A percentile compares a stretch with the other conserved stretches of the same genome.
Conservation (phyloP, 805 yeast species). For the Kodamaea nitidulidarum region DNA sequence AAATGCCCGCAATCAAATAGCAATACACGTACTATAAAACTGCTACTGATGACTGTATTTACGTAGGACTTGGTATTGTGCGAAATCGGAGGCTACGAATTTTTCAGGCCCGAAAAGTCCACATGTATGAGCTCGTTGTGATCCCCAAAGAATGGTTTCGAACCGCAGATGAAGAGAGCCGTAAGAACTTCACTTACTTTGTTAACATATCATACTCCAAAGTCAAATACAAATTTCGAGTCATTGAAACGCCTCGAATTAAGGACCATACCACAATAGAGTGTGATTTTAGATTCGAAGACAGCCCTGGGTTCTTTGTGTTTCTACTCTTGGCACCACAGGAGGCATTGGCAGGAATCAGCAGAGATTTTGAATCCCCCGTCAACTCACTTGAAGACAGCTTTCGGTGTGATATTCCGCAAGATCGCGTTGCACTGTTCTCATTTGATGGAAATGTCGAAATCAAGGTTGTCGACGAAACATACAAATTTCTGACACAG, state of each 20-base stretch:
- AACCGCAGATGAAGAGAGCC: background rate
- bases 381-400: slow-evolving; percentile 19
- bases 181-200: slow-evolving; percentile 15
- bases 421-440: slow-evolving; percentile 14
- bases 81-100: no score
- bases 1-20: background rate
- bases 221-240: slow-evolving; percentile 40
- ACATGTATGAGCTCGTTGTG: slow-evolving; percentile 18
- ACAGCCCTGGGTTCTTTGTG: slow-evolving; percentile 15
- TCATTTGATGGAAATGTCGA: slow-evolving; percentile 9
- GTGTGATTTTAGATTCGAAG: slow-evolving; percentile 24
- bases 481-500: slow-evolving; percentile 15
- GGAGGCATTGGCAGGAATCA: slow-evolving; percentile 14
- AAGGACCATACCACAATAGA: slow-evolving; percentile 19
- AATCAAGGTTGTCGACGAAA: slow-evolving; percentile 15
- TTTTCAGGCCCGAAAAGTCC: no score
- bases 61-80: no score
- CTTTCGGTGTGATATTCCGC: slow-evolving; percentile 25
- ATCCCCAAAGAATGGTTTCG: slow-evolving; percentile 22
- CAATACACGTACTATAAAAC: no score
- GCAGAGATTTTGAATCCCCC: slow-evolving; percentile 22
- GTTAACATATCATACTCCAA: slow-evolving; percentile 51
- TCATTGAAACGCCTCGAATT: slow-evolving; percentile 42
- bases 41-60: no score
- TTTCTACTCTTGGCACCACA: slow-evolving; percentile 27